phyloP scores from a whole-genome alignment of 1,284 basidiomycete species.

The Irpex rosettiformis region DNA sequence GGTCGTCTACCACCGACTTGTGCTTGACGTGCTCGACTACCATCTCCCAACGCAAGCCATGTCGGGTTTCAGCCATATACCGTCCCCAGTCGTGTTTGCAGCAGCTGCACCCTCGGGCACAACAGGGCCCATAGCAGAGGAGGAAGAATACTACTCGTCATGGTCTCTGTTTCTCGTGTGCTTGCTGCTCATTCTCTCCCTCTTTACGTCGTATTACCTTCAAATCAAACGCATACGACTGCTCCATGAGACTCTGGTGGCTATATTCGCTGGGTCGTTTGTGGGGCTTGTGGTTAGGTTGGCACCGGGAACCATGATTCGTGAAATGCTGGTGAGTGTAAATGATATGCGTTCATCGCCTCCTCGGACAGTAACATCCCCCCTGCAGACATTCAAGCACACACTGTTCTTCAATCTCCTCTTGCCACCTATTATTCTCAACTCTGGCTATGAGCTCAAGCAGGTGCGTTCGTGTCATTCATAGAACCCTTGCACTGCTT shows the following conservation, averaged over 20 bases:
- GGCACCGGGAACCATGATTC: slow-evolving; percentile 90
- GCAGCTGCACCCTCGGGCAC: slow-evolving; percentile 22
- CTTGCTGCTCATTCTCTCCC: slow-evolving; percentile 87
- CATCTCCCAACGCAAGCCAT: not conserved
- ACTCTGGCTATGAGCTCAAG: slow-evolving; percentile 96
- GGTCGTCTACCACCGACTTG: too few species aligned
- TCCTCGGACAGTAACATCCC: not conserved
- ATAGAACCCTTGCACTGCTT: not conserved
- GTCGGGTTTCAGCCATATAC: slow-evolving; percentile 6
- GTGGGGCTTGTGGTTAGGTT: slow-evolving; percentile 91
- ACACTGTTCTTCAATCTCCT: slow-evolving; percentile 98
- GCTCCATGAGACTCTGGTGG: slow-evolving; percentile 95
- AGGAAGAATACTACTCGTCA: slow-evolving; percentile 90
- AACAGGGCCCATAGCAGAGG: slow-evolving; percentile 48
- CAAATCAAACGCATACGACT: slow-evolving; percentile 96
- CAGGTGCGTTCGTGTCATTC: slow-evolving; percentile 57
- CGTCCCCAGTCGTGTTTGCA: slow-evolving; percentile 17
- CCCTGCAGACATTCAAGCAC: slow-evolving; percentile 84
- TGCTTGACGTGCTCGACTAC: too few species aligned
- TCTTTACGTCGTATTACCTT: slow-evolving; percentile 97
- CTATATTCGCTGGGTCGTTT: slow-evolving; percentile 95
- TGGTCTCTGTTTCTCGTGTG: slow-evolving; percentile 97
- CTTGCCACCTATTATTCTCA: slow-evolving; percentile 96
- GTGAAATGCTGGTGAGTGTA: slow-evolving; percentile 90
- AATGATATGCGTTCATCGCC: not conserved